Evolutionary conservation across 2,329 filamentous ascomycete genomes (phyloP).

Genomic region (Nannizzia gypsea): DNA sequence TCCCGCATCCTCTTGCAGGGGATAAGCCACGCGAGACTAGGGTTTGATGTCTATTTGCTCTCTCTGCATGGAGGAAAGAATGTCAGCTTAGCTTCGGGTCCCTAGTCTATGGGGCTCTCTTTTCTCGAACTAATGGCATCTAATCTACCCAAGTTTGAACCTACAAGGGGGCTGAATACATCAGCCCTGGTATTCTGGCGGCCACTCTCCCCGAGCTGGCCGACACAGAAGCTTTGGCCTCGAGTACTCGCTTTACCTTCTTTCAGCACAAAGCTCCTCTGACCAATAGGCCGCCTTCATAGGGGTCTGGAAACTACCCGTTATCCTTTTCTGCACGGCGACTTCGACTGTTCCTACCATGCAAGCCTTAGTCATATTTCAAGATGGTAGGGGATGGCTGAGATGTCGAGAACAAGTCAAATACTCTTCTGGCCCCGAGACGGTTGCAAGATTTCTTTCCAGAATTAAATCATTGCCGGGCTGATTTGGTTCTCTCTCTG

Average conservation of each 20-base stretch:
- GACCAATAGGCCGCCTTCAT: neutral
- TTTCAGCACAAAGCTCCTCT: neutral
- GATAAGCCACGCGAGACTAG: conserved; percentile 4
- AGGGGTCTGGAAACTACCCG: neutral
- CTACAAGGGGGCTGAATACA: neutral
- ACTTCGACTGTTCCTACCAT: conserved; percentile 3
- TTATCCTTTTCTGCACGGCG: conserved; percentile 6
- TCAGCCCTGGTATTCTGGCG: neutral
- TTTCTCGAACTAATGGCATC: neutral
- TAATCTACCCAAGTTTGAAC: neutral
- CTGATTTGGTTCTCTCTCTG: conserved; percentile 8
- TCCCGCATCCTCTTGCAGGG: neutral
- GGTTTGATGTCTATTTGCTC: neutral
- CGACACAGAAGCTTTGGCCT: neutral
- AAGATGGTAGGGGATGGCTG: neutral
- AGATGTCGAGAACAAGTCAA: conserved; percentile 3
- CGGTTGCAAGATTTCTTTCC: neutral
- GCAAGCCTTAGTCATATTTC: neutral
- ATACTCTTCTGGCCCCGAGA: conserved; percentile 1
- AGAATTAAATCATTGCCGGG: conserved; percentile 7
- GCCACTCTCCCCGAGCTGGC: neutral
- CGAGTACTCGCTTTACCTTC: neutral
- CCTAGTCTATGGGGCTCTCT: neutral
- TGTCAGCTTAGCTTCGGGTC: neutral
- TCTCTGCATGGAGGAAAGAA: neutral